Evolutionary conservation across 192 early-diverging fungal genomes (phyloP).

Genomic region (Dispira simplex): DNA sequence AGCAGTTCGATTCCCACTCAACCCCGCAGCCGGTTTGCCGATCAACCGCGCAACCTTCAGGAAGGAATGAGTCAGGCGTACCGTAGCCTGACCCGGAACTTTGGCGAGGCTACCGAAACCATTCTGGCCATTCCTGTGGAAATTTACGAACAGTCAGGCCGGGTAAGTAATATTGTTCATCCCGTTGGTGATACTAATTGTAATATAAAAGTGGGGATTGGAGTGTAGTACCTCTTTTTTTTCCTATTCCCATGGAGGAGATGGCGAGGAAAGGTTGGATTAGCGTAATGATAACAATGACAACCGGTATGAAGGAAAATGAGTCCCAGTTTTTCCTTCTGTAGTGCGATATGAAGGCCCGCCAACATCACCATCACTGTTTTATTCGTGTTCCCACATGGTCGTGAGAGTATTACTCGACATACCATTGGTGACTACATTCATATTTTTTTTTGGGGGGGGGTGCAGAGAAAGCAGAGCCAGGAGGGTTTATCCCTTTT

Average conservation of each 20-base stretch:
- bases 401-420: too few species aligned
- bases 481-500: too few species aligned
- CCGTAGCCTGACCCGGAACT: conserved; percentile 59
- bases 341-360: too few species aligned
- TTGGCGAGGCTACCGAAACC: conserved; percentile 71
- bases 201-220: not conserved
- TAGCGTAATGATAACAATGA: not conserved
- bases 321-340: too few species aligned
- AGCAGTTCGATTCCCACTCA: conserved; percentile 9
- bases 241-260: not conserved
- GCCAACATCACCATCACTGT: too few species aligned
- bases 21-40: conserved; percentile 60
- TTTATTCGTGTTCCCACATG: too few species aligned
- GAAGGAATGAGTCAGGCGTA: conserved; percentile 78
- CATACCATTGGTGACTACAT: too few species aligned
- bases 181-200: too few species aligned
- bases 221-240: conserved; percentile 8
- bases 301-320: too few species aligned
- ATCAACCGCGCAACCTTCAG: conserved; percentile 68
- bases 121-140: conserved; percentile 82
- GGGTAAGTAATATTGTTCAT: conserved; percentile 5
- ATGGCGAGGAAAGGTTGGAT: not conserved
- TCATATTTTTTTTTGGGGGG: too few species aligned
- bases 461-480: too few species aligned
- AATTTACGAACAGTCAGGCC: conserved; percentile 44